These are phyloP conservation scores for Logfia minima DNA, from an alignment of 129 eudicot species.

Conservation along the genomic window DNA sequence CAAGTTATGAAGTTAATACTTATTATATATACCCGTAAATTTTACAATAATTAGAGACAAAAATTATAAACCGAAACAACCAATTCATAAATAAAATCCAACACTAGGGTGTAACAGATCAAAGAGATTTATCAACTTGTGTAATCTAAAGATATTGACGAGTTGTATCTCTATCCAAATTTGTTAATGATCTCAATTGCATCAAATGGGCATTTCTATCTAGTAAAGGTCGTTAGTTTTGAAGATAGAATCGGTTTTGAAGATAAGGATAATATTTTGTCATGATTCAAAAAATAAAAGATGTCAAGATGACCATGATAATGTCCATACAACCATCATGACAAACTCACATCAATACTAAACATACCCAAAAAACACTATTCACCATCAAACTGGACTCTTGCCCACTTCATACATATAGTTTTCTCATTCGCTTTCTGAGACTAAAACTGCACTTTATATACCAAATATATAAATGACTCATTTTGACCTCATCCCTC, in stretches of 20 bases:
- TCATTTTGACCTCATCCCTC: no score
- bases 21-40: no score
- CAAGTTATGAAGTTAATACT: background rate
- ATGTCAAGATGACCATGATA: constrained; percentile 36
- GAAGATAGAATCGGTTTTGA: constrained; percentile 23
- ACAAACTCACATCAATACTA: constrained; percentile 32
- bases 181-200: background rate
- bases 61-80: no score
- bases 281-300: constrained; percentile 29
- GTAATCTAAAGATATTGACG: background rate
- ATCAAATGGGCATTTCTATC: background rate
- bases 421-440: background rate
- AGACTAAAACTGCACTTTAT: no score
- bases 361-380: constrained; percentile 25
- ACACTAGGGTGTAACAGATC: background rate
- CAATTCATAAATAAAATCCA: background rate
- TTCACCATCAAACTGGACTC: background rate
- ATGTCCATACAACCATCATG: constrained; percentile 41
- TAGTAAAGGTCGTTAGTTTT: background rate
- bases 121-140: background rate
- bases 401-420: background rate
- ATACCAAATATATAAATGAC: no score
- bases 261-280: constrained; percentile 34
- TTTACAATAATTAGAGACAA: no score
- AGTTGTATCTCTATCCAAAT: background rate